A percentile compares a stretch with the other conserved stretches of the same genome.
phyloP scores from a whole-genome alignment of 805 yeast species.

The Kazachstania kunashirensis region DNA sequence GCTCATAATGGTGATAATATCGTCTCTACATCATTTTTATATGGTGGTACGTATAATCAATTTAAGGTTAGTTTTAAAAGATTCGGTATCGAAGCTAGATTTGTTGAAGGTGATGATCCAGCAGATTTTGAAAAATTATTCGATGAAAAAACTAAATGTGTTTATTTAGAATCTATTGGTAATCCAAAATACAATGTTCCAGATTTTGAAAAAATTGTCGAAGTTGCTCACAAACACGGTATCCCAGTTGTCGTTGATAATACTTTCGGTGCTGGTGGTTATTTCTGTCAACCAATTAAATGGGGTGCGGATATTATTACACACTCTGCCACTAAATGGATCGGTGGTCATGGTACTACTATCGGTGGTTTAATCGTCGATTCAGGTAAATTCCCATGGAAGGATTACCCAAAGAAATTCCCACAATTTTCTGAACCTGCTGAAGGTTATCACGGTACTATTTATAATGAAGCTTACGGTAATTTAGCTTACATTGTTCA shows the following conservation, averaged over 20 bases:
- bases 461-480: slow-evolving; percentile 75
- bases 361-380: slow-evolving; percentile 88
- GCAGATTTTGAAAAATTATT: slow-evolving; percentile 63
- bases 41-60: slow-evolving; percentile 96
- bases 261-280: slow-evolving; percentile 97
- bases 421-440: slow-evolving; percentile 89
- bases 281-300: slow-evolving; percentile 69
- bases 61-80: slow-evolving; percentile 87
- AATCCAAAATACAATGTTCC: slow-evolving; percentile 91
- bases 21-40: slow-evolving; percentile 73
- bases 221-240: slow-evolving; percentile 76
- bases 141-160: slow-evolving; percentile 81
- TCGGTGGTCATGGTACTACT: slow-evolving; percentile 94
- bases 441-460: slow-evolving; percentile 87
- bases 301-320: slow-evolving; percentile 88
- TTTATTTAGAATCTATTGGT: slow-evolving; percentile 84
- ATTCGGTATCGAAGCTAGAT: slow-evolving; percentile 76
- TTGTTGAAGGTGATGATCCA: slow-evolving; percentile 70
- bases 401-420: slow-evolving; percentile 71
- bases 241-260: slow-evolving; percentile 88
- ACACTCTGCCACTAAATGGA: slow-evolving; percentile 96
- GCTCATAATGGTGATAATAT: slow-evolving; percentile 88
- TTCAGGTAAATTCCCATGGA: slow-evolving; percentile 90
- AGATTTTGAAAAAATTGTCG: slow-evolving; percentile 69
- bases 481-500: slow-evolving; percentile 69